Conservation (phyloP, 2,329 filamentous ascomycete genomes). For the Fusarium virguliforme region DNA sequence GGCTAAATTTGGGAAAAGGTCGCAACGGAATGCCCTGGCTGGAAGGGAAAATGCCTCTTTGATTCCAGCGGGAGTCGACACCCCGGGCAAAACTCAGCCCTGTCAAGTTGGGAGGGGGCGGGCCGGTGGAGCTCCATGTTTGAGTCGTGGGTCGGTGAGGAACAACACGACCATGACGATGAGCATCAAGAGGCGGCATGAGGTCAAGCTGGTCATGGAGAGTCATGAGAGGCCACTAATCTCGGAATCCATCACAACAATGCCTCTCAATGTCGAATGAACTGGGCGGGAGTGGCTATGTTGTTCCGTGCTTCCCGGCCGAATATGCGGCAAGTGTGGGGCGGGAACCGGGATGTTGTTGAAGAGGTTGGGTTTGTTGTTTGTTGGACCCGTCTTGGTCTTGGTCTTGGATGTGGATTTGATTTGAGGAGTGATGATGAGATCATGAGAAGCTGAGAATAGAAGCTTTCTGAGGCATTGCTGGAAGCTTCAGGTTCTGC, state of each 20-base stretch:
- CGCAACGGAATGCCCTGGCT: conserved; percentile 12
- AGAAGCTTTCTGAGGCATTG: conserved; percentile 38
- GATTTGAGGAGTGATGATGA: conserved; percentile 28
- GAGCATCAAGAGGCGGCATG: not conserved
- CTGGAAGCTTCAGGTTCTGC: not conserved
- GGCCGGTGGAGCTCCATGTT: conserved; percentile 14
- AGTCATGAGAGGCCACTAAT: conserved; percentile 11
- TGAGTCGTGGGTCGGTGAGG: conserved; percentile 19
- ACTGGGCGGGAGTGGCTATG: conserved; percentile 24
- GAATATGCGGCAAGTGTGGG: conserved; percentile 38
- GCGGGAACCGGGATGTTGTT: conserved; percentile 18
- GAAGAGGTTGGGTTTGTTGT: conserved; percentile 31
- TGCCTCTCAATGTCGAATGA: conserved; percentile 16
- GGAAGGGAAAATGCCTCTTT: conserved; percentile 23
- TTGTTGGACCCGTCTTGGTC: conserved; percentile 17
- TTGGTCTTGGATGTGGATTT: conserved; percentile 11
- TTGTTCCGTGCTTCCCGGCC: conserved; percentile 10
- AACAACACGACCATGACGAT: not conserved
- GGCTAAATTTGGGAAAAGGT: conserved; percentile 47
- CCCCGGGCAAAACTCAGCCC: conserved; percentile 46
- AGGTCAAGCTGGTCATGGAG: not conserved
- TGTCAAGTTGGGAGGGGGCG: conserved; percentile 28
- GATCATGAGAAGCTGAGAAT: conserved; percentile 45
- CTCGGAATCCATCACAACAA: conserved; percentile 21
- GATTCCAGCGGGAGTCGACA: conserved; percentile 4